Evolutionary conservation across 495 filamentous ascomycete genomes (phyloP).

Genomic region (Aeminium ludgeri): DNA sequence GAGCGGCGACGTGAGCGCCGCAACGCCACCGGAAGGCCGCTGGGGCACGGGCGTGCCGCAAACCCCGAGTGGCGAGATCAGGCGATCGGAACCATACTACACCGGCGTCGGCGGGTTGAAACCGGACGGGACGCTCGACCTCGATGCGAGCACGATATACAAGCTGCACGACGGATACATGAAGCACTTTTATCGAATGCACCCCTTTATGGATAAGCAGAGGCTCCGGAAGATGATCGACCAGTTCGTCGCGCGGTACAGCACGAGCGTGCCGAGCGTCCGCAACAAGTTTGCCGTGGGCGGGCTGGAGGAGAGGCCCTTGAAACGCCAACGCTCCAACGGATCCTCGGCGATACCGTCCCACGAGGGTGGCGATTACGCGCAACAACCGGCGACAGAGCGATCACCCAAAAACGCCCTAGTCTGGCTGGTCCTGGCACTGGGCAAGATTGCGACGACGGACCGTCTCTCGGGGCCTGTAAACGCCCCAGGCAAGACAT

Average conservation of each 20-base stretch:
- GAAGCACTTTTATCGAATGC: constrained; percentile 67
- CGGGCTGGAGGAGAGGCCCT: constrained; percentile 6
- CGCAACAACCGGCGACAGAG: constrained; percentile 18
- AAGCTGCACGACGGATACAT: constrained; percentile 56
- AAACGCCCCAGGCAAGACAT: constrained; percentile 44
- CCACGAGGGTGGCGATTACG: neutral
- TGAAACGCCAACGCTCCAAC: constrained; percentile 42
- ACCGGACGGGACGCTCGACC: constrained; percentile 43
- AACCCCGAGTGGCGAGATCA: constrained; percentile 8
- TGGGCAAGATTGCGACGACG: constrained; percentile 68
- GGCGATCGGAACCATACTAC: constrained; percentile 9
- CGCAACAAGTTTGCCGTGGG: constrained; percentile 3
- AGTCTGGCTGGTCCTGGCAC: constrained; percentile 63
- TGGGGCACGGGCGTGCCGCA: constrained; percentile 27
- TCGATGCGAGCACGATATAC: constrained; percentile 43
- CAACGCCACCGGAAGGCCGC: constrained; percentile 16
- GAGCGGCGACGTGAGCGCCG: constrained; percentile 17
- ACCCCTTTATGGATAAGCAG: constrained; percentile 60
- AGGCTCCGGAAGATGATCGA: constrained; percentile 33
- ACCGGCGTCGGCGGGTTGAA: constrained; percentile 40
- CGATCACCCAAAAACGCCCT: constrained; percentile 57
- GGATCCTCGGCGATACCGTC: constrained; percentile 6
- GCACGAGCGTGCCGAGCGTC: constrained; percentile 8
- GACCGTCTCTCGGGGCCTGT: no score
- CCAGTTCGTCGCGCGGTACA: constrained; percentile 29